Base-by-base conservation (phyloP, 768 basidiomycete genomes). In the Suillus weaverae region DNA sequence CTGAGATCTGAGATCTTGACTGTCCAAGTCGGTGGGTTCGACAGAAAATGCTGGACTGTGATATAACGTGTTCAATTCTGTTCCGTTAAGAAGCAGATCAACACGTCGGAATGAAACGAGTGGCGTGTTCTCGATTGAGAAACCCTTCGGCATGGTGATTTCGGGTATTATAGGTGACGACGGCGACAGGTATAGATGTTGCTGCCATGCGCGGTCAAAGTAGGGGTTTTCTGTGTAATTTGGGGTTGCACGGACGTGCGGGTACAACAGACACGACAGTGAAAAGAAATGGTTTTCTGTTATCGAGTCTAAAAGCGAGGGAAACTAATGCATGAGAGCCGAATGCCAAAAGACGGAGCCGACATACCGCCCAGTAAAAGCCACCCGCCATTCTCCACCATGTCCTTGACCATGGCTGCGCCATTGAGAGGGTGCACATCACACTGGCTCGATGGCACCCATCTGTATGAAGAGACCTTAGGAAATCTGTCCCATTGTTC, bases 261-360 rank as follows among this genome's bases (percentile, higher is more conserved):
- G 88, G 73, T 85, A 85, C 4, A 90, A 80, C 48, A 84, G 69
- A 70, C 89, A 90, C 0, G 88, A 89, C 1, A 90, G 71, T 6
- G 89, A 89, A 73, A 89, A 90, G 78, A 90, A 90, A 72, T 90
- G 88, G 67, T 86, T 86, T 71, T 91, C 89, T 2, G 86, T 85
- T 20, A 89, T 85, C 0, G 88, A 89, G 70, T 91, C 89, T 86
- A 66, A 64, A 33, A 62, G 26, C 1, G 22, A 36, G 22, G 36
- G 5, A 22, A 39, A 4, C 14, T 13, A 39, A 65, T 60, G 55
- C 16, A 30, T 61, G 50, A 63, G 39, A 43, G 44, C 18, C 4
- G 35, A 36, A 33, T 5, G 36, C 8, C 16, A 46, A 60, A 13
- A 44, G 20, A 36, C 35, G 18, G 43, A 18, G 41, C 26, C 30